A percentile compares a stretch with the other conserved stretches of the same genome.
Conservation (phyloP, 805 yeast genomes). For the Blastobotrys terrestris region DNA sequence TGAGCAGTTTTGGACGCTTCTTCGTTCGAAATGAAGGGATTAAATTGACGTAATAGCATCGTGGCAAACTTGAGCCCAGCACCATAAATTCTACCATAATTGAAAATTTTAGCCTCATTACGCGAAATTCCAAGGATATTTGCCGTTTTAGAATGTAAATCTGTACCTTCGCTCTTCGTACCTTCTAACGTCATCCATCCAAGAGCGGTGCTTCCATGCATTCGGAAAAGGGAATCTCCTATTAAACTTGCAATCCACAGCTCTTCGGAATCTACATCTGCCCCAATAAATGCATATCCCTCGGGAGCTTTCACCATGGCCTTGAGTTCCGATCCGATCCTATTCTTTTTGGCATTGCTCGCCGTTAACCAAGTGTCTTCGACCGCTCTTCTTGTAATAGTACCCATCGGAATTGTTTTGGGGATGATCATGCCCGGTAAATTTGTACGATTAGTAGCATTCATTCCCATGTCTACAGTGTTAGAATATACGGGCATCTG, state of each 20-base stretch:
- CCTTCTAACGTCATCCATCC: slow-evolving; percentile 99
- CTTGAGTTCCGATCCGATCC: slow-evolving; percentile 92
- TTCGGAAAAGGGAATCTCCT: slow-evolving; percentile 82
- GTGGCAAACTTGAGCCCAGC: slow-evolving; percentile 93
- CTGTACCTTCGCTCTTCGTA: slow-evolving; percentile 84
- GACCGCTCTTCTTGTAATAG: slow-evolving; percentile 92
- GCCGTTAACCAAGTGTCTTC: slow-evolving; percentile 98
- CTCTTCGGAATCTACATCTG: slow-evolving; percentile 98
- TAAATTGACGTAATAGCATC: slow-evolving; percentile 74
- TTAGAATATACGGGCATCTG: slow-evolving; percentile 75
- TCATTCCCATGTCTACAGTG: slow-evolving; percentile 18
- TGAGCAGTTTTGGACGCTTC: slow-evolving; percentile 64
- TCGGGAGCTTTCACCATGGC: slow-evolving; percentile 79
- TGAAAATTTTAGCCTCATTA: slow-evolving; percentile 90
- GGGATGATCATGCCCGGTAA: slow-evolving; percentile 77
- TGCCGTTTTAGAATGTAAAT: slow-evolving; percentile 91
- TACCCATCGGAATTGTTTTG: slow-evolving; percentile 85
- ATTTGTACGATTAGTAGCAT: slow-evolving; percentile 12
- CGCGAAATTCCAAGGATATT: slow-evolving; percentile 80
- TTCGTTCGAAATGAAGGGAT: slow-evolving; percentile 57
- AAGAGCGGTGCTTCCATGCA: slow-evolving; percentile 93
- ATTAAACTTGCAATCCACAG: slow-evolving; percentile 95
- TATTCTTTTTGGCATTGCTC: slow-evolving; percentile 76
- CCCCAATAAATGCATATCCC: slow-evolving; percentile 92
- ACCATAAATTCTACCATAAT: slow-evolving; percentile 95